Evolutionary conservation across 2,329 filamentous ascomycete genomes (phyloP).

Genomic region (Aphanocladium album): DNA sequence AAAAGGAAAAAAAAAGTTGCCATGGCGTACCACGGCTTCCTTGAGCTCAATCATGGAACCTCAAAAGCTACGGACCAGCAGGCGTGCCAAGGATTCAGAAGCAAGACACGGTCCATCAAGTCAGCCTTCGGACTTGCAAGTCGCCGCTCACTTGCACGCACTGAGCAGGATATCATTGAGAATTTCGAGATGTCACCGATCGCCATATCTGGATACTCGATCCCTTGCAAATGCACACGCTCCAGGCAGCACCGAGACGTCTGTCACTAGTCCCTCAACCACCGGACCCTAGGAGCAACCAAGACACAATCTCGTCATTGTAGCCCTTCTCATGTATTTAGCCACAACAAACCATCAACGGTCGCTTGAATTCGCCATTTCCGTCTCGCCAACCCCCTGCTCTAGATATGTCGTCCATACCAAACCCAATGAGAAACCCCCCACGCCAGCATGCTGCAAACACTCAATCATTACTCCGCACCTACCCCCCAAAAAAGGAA

Average conservation of each 20-base stretch:
- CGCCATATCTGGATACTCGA: not conserved
- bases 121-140: not conserved
- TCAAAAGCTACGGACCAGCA: not conserved
- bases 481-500: not conserved
- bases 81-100: not conserved
- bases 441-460: not conserved
- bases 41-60: not conserved
- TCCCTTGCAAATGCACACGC: not conserved
- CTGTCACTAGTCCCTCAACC: not conserved
- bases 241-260: not conserved
- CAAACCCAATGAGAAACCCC: too few relatives aligned
- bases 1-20: not conserved
- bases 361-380: not conserved
- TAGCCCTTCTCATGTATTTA: not conserved
- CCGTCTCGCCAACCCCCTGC: not conserved
- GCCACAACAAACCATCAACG: not conserved
- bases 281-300: not conserved
- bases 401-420: not conserved
- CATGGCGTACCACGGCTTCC: not conserved
- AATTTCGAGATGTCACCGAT: not conserved
- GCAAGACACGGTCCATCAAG: not conserved
- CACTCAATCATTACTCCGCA: not conserved
- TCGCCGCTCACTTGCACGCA: not conserved
- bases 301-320: not conserved
- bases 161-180: not conserved